phyloP scores from a whole-genome alignment of 1,284 basidiomycete species.

The Cerioporus squamosus region DNA sequence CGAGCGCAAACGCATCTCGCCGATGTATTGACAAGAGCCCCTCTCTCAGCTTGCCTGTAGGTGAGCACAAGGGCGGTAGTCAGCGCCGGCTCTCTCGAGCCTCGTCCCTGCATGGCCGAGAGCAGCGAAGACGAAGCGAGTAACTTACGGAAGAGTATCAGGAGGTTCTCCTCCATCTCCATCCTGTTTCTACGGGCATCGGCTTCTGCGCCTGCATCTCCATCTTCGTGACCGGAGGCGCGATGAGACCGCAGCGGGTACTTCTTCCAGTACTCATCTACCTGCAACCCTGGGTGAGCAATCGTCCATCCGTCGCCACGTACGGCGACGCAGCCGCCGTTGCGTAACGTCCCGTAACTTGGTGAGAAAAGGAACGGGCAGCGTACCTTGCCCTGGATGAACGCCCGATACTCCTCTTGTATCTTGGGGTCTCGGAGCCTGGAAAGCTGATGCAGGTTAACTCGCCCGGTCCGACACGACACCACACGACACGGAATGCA shows the following conservation, averaged over 20 bases:
- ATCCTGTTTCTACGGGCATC: constrained; percentile 43
- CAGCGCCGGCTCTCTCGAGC: background rate
- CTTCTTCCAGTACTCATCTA: constrained; percentile 48
- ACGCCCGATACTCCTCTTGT: constrained; percentile 68
- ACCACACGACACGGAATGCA: background rate
- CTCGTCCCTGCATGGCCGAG: background rate
- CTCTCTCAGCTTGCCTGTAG: constrained; percentile 72
- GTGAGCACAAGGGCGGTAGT: background rate
- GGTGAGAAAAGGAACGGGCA: background rate
- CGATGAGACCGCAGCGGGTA: constrained; percentile 37
- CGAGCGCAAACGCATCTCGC: constrained; percentile 59
- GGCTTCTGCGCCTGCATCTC: constrained; percentile 11
- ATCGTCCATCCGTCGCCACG: too few relatives aligned
- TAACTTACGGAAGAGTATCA: constrained; percentile 68
- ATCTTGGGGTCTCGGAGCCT: constrained; percentile 60
- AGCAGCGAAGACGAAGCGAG: background rate
- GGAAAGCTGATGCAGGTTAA: constrained; percentile 30
- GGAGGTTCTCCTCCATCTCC: constrained; percentile 63
- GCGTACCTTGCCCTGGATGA: constrained; percentile 63
- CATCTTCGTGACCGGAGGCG: constrained; percentile 4
- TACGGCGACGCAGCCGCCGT: too few relatives aligned
- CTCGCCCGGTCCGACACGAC: too few relatives aligned
- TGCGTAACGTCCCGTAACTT: too few relatives aligned
- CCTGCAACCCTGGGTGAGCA: constrained; percentile 34
- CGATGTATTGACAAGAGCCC: constrained; percentile 64